Conservation (phyloP, 352 stramenopile species). For the Sclerospora graminicola region DNA sequence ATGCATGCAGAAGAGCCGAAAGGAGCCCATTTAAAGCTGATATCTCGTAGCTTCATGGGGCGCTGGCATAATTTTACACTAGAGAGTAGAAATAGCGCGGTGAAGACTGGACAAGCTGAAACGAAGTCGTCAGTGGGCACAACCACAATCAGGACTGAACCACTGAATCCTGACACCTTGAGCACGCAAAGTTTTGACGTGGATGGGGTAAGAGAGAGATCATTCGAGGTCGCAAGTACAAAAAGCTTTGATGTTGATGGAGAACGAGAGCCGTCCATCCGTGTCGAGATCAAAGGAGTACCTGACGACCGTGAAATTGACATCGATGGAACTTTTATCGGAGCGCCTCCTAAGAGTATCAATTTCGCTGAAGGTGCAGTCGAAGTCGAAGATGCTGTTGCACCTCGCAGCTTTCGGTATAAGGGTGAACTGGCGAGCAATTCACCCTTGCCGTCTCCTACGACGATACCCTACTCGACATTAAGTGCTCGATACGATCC, state of each 20-base stretch:
- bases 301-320: slow-evolving; percentile 36
- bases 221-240: slow-evolving; percentile 7
- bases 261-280: slow-evolving; percentile 30
- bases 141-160: slow-evolving; percentile 2
- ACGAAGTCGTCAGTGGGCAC: slow-evolving; percentile 12
- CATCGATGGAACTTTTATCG: slow-evolving; percentile 18
- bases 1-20: slow-evolving; percentile 48
- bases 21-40: slow-evolving; percentile 32
- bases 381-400: slow-evolving; percentile 37
- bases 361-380: slow-evolving; percentile 51
- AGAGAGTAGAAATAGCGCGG: slow-evolving; percentile 23
- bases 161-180: slow-evolving; percentile 4
- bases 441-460: slow-evolving; percentile 30
- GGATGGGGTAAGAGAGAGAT: slow-evolving; percentile 30
- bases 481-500: slow-evolving; percentile 59
- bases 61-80: slow-evolving; percentile 75
- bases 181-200: slow-evolving; percentile 49
- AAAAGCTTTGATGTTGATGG: slow-evolving; percentile 52
- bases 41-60: slow-evolving; percentile 57
- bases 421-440: slow-evolving; percentile 31
- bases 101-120: slow-evolving; percentile 10
- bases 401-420: slow-evolving; percentile 57
- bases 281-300: slow-evolving; percentile 41
- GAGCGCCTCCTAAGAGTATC: slow-evolving; percentile 54
- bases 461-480: slow-evolving; percentile 35